phyloP scores from a whole-genome alignment of 345 rosid genomes.

The Nephelium lappaceum region DNA sequence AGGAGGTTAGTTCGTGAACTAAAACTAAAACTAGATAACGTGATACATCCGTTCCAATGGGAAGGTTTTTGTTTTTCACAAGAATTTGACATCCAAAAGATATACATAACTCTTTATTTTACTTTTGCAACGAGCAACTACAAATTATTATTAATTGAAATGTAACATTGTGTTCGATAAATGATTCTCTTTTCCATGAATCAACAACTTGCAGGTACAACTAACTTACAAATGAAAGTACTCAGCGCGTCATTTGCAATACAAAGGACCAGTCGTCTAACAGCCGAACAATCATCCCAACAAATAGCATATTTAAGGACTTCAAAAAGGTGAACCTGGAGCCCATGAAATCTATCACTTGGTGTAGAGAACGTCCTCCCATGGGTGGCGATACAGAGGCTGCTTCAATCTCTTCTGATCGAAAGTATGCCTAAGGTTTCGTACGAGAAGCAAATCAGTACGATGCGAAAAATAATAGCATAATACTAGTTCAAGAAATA shows the following conservation, averaged over 20 bases:
- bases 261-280: conserved; percentile 36
- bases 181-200: conserved; percentile 15
- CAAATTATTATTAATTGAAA: background rate
- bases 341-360: conserved; percentile 46
- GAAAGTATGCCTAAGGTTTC: conserved; percentile 71
- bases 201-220: conserved; percentile 20
- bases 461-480: background rate
- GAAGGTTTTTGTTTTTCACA: background rate
- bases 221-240: conserved; percentile 28
- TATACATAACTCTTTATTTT: background rate
- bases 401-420: conserved; percentile 98
- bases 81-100: background rate
- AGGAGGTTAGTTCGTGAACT: too few relatives aligned
- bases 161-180: conserved; percentile 7
- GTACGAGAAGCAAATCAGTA: conserved; percentile 7
- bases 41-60: too few relatives aligned
- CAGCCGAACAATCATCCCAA: conserved; percentile 13
- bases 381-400: conserved; percentile 93
- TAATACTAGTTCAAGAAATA: background rate
- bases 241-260: conserved; percentile 6
- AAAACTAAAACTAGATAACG: too few relatives aligned
- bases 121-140: too few relatives aligned
- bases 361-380: conserved; percentile 99
- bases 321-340: background rate
- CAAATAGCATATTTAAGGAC: conserved; percentile 23